Evolutionary conservation across 768 basidiomycete genomes (phyloP), one percentile per base, ranked within the genome.

Genomic region (Neoboletus subvelutipes): DNA sequence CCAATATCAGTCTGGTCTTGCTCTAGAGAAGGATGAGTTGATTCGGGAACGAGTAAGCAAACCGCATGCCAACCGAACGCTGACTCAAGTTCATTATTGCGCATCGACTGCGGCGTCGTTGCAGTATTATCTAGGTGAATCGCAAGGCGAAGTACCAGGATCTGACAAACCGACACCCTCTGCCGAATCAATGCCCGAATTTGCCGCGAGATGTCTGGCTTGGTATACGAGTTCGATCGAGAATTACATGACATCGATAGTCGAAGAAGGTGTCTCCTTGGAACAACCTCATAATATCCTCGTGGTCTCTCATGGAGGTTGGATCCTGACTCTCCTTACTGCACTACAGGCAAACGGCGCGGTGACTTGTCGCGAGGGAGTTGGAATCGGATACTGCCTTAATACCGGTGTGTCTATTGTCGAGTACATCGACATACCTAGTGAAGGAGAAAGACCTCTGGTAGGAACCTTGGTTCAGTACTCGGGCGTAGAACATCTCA

Each of bases 401-500:
- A 54, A 64, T 39, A 64, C 55, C 1, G 55, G 54, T 7, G 75
- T 89, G 52, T 80, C 82, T 20, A 71, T 82, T 3, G 68, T 89
- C 20, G 85, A 88, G 61, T 88, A 31, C 67, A 73, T 26, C 65
- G 71, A 54, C 52, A 68, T 26, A 67, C 74, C 33, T 63, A 48
- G 37, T 45, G 55, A 45, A 20, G 46, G 26, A 18, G 40, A 26
- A 20, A 29, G 41, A 37, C 36, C 45, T 43, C 47, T 59, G 36
- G 33, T 59, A 53, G 80, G 77, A 18, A 64, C 62, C 24, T 56
- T 90, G 42, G 68, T 79, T 36, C 73, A 76, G 61, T 87, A 77
- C 59, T 84, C 79, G 37, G 80, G 84, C 63, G 73, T 77, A 26
- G 69, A 75, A 34, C 86, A 89, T 71, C 69, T 89, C 54, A 28